phyloP scores from a whole-genome alignment of 2,329 filamentous ascomycete species.

The Cladosporium sp. region DNA sequence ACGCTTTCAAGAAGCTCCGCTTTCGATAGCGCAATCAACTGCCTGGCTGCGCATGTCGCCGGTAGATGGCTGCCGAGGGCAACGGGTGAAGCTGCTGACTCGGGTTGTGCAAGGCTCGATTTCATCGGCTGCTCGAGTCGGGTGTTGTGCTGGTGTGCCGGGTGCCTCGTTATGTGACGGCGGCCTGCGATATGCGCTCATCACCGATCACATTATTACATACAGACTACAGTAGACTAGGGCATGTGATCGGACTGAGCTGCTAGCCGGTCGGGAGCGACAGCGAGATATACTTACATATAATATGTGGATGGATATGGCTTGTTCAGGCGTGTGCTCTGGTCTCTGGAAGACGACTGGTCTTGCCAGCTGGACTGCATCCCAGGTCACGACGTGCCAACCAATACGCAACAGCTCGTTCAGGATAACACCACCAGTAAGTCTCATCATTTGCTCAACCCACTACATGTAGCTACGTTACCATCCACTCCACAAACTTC shows the following conservation, averaged over 20 bases:
- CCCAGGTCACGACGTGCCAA: neutral
- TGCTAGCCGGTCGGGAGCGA: neutral
- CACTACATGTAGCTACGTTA: neutral
- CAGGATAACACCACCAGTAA: neutral
- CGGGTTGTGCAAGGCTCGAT: neutral
- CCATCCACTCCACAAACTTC: neutral
- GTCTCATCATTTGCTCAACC: neutral
- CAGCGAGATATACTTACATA: neutral
- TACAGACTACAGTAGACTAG: neutral
- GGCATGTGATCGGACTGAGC: neutral
- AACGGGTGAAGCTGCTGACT: neutral
- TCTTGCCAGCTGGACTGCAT: neutral
- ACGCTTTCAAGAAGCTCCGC: neutral
- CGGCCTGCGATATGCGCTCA: neutral
- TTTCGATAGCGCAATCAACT: slow-evolving; percentile 9
- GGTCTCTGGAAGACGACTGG: neutral
- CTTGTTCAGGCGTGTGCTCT: neutral
- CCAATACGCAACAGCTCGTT: neutral
- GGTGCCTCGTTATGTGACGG: neutral
- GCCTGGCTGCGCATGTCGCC: neutral
- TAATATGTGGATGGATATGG: neutral
- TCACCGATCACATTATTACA: neutral
- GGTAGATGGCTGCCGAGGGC: neutral
- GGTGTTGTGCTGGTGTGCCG: neutral
- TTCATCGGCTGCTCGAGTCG: neutral